A percentile compares a stretch with the other conserved stretches of the same genome.
These are phyloP conservation scores for Rubus parviflorus DNA, from an alignment of 306 rosid species.

Conservation along the genomic window DNA sequence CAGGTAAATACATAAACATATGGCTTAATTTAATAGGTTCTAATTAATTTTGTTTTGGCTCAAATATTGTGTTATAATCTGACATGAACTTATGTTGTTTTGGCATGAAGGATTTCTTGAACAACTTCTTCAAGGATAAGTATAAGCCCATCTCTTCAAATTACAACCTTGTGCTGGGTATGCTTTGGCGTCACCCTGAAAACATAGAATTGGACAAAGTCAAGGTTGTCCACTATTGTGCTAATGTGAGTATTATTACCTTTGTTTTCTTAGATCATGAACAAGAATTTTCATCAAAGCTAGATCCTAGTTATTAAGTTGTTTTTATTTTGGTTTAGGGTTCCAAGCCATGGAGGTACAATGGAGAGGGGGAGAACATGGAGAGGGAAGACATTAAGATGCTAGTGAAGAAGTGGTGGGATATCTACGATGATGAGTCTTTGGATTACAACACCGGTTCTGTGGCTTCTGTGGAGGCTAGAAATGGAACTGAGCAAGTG, in stretches of 20 bases:
- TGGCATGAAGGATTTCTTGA: slow-evolving; percentile 57
- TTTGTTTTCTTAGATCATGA: neutral
- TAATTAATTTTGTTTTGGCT: no score
- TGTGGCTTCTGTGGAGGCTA: neutral
- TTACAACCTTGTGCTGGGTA: slow-evolving; percentile 71
- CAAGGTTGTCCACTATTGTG: slow-evolving; percentile 81
- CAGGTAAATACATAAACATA: slow-evolving; percentile 41
- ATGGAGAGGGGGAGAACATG: slow-evolving; percentile 77
- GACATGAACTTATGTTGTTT: neutral
- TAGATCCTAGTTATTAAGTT: neutral
- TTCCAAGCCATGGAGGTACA: slow-evolving; percentile 91
- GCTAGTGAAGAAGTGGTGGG: slow-evolving; percentile 79
- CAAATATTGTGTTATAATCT: neutral
- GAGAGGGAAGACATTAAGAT: slow-evolving; percentile 72
- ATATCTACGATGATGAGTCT: slow-evolving; percentile 64
- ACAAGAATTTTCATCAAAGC: neutral
- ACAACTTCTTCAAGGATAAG: slow-evolving; percentile 56
- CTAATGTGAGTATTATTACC: slow-evolving; percentile 49
- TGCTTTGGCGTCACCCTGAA: slow-evolving; percentile 86
- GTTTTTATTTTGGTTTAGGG: slow-evolving; percentile 40
- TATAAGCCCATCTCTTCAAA: slow-evolving; percentile 58
- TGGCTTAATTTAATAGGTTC: neutral
- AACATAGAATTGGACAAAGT: slow-evolving; percentile 57
- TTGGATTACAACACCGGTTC: slow-evolving; percentile 36
- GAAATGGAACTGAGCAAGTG: neutral